Evolutionary conservation across 495 filamentous ascomycete genomes (phyloP).

Genomic region (Hamigera avellanea): DNA sequence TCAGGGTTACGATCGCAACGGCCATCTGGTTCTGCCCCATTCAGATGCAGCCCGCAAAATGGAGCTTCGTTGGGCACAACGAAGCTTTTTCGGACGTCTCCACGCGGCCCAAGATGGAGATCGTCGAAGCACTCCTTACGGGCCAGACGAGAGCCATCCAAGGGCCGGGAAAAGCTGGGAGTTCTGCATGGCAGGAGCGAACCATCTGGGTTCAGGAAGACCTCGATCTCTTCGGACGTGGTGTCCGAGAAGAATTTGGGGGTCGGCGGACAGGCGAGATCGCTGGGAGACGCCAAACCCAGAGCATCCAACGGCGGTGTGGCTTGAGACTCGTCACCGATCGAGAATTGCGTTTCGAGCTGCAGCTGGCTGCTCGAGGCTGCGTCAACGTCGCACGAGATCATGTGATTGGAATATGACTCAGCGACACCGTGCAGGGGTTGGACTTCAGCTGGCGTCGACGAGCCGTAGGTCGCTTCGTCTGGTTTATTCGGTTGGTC

Average conservation of each 20-base stretch:
- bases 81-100: background rate
- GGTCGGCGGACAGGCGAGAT: background rate
- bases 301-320: slow-evolving; percentile 1
- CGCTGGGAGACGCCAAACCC: slow-evolving; percentile 6
- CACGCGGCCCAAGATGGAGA: background rate
- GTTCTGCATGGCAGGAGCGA: background rate
- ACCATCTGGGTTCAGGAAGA: slow-evolving; percentile 10
- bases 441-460: background rate
- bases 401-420: too few species aligned
- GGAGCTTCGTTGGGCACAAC: too few species aligned
- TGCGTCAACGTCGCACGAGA: too few species aligned
- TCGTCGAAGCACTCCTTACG: background rate
- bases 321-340: slow-evolving; percentile 1
- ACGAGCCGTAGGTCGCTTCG: too few species aligned
- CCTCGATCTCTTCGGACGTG: slow-evolving; percentile 6
- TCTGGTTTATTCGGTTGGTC: too few species aligned
- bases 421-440: too few species aligned
- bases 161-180: slow-evolving; percentile 4
- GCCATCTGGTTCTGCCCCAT: too few species aligned
- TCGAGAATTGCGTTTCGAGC: slow-evolving; percentile 2
- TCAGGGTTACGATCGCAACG: too few species aligned
- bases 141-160: slow-evolving; percentile 4
- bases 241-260: background rate
- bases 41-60: too few species aligned
- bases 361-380: too few species aligned